Percentiles rank a stretch among this genome's conserved stretches.
These are phyloP conservation scores for Solanum okadae DNA, from an alignment of 257 asterid genomes.

Conservation along the genomic window DNA sequence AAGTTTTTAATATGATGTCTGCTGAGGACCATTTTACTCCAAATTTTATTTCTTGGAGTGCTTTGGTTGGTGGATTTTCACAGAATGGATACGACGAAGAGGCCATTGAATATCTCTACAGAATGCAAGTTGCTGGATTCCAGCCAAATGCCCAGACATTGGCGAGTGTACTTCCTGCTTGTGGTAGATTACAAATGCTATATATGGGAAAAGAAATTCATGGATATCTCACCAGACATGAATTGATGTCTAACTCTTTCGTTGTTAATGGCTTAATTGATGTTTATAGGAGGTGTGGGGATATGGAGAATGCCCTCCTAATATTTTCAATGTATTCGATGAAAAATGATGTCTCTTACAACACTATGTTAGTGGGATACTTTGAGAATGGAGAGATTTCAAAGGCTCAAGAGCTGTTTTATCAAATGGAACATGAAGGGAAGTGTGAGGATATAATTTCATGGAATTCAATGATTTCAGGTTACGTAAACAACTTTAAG, in stretches of 20 bases:
- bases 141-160: slow-evolving; percentile 51
- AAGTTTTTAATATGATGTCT: slow-evolving; percentile 38
- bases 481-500: slow-evolving; percentile 49
- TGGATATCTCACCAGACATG: slow-evolving; percentile 48
- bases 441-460: slow-evolving; percentile 40
- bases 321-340: slow-evolving; percentile 43
- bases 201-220: slow-evolving; percentile 60
- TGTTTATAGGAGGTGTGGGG: slow-evolving; percentile 60
- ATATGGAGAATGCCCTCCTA: slow-evolving; percentile 41
- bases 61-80: slow-evolving; percentile 61
- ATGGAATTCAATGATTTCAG: slow-evolving; percentile 84
- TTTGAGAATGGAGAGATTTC: slow-evolving; percentile 41
- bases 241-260: slow-evolving; percentile 50
- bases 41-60: slow-evolving; percentile 61
- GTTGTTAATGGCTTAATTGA: slow-evolving; percentile 70
- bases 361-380: slow-evolving; percentile 71
- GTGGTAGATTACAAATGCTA: slow-evolving; percentile 49
- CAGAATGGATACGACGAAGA: slow-evolving; percentile 54
- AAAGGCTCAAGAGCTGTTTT: slow-evolving; percentile 53
- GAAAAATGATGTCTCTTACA: slow-evolving; percentile 60
- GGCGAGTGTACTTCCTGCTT: slow-evolving; percentile 62
- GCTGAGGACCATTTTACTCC: slow-evolving; percentile 27
- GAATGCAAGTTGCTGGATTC: slow-evolving; percentile 45
- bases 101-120: slow-evolving; percentile 44
- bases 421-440: slow-evolving; percentile 47